Evolutionary conservation across 202 grass and related monocot genomes (phyloP).

Genomic region (Setaria viridis): DNA sequence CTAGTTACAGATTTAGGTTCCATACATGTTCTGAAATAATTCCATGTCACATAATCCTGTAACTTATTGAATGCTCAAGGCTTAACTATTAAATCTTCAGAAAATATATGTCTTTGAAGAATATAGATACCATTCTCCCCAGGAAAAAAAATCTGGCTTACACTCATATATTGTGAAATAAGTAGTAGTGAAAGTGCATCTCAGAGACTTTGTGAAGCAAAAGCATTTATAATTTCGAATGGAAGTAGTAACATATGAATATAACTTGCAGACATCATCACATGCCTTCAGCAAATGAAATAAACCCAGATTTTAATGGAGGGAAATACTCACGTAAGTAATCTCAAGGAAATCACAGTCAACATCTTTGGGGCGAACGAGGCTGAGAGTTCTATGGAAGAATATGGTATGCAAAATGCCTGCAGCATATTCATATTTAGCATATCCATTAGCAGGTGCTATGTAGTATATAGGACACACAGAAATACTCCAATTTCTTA

Average conservation of each 20-base stretch:
- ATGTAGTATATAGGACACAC: not conserved
- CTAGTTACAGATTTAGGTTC: not conserved
- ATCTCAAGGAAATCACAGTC: conserved; percentile 85
- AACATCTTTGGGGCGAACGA: conserved; percentile 91
- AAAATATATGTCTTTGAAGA: not conserved
- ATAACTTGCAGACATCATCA: conserved; percentile 18
- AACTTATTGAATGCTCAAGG: not conserved
- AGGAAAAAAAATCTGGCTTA: not conserved
- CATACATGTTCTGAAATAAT: not conserved
- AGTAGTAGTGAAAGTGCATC: not conserved
- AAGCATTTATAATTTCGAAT: not conserved
- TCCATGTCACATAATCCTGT: not conserved
- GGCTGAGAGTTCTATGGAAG: conserved; percentile 90
- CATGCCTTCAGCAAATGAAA: not conserved
- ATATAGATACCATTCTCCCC: not conserved
- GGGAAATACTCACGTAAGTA: conserved; percentile 76
- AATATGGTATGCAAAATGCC: conserved; percentile 95
- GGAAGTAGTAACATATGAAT: not conserved
- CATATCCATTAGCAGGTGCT: not conserved
- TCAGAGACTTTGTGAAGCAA: not conserved
- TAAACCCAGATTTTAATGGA: conserved; percentile 15
- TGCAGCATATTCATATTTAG: conserved; percentile 50
- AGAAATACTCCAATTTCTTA: not conserved
- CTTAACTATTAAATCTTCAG: not conserved
- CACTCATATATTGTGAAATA: not conserved